Evolutionary conservation across 441 rosid species (phyloP).

Genomic region (Pelargonium myrrhifolium): DNA sequence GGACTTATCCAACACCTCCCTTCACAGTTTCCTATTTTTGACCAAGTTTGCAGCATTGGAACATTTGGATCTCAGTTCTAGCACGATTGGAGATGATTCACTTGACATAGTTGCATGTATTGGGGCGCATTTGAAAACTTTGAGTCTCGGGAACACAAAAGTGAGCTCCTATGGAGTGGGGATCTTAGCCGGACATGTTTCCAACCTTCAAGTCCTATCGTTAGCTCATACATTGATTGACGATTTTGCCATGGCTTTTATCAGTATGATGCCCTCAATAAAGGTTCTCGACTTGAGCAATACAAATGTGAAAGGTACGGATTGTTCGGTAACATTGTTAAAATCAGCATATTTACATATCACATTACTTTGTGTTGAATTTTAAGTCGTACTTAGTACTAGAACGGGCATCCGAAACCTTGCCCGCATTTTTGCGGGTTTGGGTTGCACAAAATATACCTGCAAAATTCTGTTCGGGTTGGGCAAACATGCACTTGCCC

Average conservation of each 20-base stretch:
- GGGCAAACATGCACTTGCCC: too few species aligned
- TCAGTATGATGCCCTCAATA: slow-evolving; percentile 52
- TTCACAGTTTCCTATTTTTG: slow-evolving; percentile 50
- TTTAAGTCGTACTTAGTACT: too few species aligned
- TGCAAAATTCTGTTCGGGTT: too few species aligned
- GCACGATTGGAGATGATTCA: slow-evolving; percentile 61
- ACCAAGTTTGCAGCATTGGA: slow-evolving; percentile 47
- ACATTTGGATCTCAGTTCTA: slow-evolving; percentile 65
- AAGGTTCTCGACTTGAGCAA: slow-evolving; percentile 67
- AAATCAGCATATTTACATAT: neutral
- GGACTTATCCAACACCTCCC: slow-evolving; percentile 60
- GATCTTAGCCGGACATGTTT: slow-evolving; percentile 54
- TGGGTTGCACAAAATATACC: neutral
- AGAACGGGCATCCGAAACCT: too few species aligned
- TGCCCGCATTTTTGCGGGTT: too few species aligned
- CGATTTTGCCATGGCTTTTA: slow-evolving; percentile 51
- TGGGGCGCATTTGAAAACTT: slow-evolving; percentile 53
- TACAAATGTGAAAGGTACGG: slow-evolving; percentile 60
- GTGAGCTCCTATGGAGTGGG: slow-evolving; percentile 60
- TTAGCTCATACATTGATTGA: slow-evolving; percentile 52
- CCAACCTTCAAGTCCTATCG: slow-evolving; percentile 53
- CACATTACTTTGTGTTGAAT: neutral
- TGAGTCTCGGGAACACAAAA: slow-evolving; percentile 60
- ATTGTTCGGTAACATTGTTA: slow-evolving; percentile 8
- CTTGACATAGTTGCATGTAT: slow-evolving; percentile 42